Evolutionary conservation across 140 eudicot species (phyloP), one percentile per base, ranked within the genome.

Genomic region (Ambrosia hybrid): DNA sequence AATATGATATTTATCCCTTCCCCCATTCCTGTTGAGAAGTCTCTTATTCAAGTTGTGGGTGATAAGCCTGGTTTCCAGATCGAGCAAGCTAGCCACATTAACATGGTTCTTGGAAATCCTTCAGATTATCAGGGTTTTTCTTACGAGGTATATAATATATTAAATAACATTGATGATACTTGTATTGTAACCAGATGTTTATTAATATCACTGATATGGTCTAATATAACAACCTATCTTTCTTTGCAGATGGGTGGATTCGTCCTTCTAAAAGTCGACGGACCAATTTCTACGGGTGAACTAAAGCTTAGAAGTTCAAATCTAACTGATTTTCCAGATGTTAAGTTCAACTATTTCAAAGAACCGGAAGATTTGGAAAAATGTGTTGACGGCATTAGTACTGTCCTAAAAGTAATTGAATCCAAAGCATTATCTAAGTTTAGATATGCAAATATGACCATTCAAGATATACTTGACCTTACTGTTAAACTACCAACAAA

Each of bases 321-420:
- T 79, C 90, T 85, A 0, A 67, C 73, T 8, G 76, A 83, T 55
- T 81, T 78, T 70, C 90, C 96, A 0, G 26, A 71, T 0, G 90
- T 89, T 16, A 86, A 84, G 14, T 89, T 89, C 78, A 89, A 89
- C 76, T 84, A 86, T 73, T 89, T 86, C 83, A 65, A 82, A 26
- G 82, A 89, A 15, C 82, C 86, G 0, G 62, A 53, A 52, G 96
- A 86, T 77, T 53, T 89, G 13, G 65, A 76, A 38, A 78, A 86
- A 78, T 89, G 96, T 41, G 90, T 89, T 3, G 71, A 80, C 2
- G 90, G 92, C 34, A 51, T 89, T 2, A 70, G 51, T 51, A 64
- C 81, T 0, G 78, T 89, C 2, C 82, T 73, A 41, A 64, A 5
- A 6, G 71, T 81, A 0, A 76, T 89, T 7, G 83, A 86, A n/a